Conservation (phyloP, 2,329 filamentous ascomycete species). For the Penicillium rolfsii region DNA sequence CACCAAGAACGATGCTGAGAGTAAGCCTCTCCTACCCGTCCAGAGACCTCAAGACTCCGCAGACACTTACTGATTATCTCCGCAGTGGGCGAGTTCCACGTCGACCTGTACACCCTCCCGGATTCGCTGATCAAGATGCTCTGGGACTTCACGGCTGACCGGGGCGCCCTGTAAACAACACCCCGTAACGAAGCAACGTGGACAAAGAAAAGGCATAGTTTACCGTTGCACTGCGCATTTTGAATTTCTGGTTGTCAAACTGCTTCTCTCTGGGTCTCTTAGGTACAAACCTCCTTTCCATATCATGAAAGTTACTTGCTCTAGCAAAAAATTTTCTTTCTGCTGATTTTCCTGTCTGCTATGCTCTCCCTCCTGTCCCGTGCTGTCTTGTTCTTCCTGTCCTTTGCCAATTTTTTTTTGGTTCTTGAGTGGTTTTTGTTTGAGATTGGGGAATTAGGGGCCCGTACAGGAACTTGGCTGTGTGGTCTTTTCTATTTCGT, state of each 20-base stretch:
- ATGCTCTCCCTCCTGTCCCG: conserved; percentile 10
- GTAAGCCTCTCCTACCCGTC: conserved; percentile 58
- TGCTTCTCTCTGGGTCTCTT: background rate
- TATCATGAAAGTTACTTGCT: background rate
- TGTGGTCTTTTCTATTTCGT: conserved; percentile 19
- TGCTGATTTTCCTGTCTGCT: background rate
- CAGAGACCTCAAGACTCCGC: background rate
- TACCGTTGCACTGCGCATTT: background rate
- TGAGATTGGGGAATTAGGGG: conserved; percentile 27
- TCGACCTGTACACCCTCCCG: conserved; percentile 96
- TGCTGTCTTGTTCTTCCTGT: conserved; percentile 8
- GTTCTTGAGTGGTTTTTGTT: conserved; percentile 11
- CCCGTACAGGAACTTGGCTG: conserved; percentile 23
- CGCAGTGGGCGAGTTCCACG: conserved; percentile 91
- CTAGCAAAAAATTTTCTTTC: background rate
- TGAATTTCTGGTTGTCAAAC: background rate
- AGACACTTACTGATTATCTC: conserved; percentile 29
- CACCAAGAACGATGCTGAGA: conserved; percentile 95
- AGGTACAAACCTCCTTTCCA: background rate
- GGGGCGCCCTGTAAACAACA: conserved; percentile 41
- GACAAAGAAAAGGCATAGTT: background rate
- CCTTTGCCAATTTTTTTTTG: conserved; percentile 12
- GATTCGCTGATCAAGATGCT: conserved; percentile 88
- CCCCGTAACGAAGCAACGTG: conserved; percentile 22
- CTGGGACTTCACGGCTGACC: conserved; percentile 76